Evolutionary conservation across 176 grass and related monocot genomes (phyloP), one percentile per base, ranked within the genome.

Genomic region (Elaeis guineensis): DNA sequence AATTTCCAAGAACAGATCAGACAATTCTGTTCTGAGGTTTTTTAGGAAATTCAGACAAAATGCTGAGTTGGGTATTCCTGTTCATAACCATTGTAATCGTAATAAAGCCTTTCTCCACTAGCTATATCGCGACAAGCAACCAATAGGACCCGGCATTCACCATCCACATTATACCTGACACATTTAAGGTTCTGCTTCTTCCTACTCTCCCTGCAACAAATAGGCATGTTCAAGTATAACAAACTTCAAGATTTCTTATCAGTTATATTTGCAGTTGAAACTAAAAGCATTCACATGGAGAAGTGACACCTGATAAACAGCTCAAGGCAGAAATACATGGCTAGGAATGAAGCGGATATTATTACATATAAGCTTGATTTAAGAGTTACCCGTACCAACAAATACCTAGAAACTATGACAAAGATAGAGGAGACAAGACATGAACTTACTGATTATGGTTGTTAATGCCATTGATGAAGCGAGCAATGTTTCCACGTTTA

Each of bases 61-160:
- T 91, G 81, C 50, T 91, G 83, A 54, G 87, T 97, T 26, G 92
- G 87, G 39, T 91, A 91, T 6, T 80, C 92, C 56, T 97, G 58
- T 57, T 97, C 87, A n/a, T 91, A 83, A 62, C 84, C 92, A 25
- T 97, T 97, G 72, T 97, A 97, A 57, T 97, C 92, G 35, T 91
- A 97, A 75, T 97, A 97, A 64, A 97, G 72, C 70, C 75, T 90
- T 64, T 97, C 92, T 39, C 87, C 92, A 17, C 66, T 57, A 71
- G 71, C 71, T 63, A 97, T 97, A 84, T 97, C 84, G 62, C 87
- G 92, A 54, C 78, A 88, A 58, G 92, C 77, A 14, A 97, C 83
- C 69, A 96, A 69, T 75, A 97, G 72, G 22, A 84, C 92, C 59
- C 80, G 80, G 63, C 92, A 88, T 69, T 88, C 81, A 55, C 84